Evolutionary conservation across 164 flowering plant genomes (phyloP).

Genomic region (Akebia trifoliata): DNA sequence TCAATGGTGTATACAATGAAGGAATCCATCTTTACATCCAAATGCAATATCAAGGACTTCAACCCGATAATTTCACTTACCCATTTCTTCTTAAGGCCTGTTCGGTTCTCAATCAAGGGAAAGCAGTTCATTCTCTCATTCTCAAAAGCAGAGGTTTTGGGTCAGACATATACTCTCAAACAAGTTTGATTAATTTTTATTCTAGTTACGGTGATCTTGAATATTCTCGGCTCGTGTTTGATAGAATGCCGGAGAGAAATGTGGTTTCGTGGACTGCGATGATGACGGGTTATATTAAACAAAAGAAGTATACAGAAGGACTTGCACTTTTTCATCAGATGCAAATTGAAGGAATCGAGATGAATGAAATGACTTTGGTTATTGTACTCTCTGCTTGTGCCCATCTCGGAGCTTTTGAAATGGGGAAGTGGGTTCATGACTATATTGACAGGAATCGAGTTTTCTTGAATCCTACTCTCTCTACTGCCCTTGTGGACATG

Average conservation of each 20-base stretch:
- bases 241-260: slow-evolving; percentile 22
- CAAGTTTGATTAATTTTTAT: slow-evolving; percentile 19
- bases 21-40: slow-evolving; percentile 14
- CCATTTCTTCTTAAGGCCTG: slow-evolving; percentile 21
- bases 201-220: slow-evolving; percentile 14
- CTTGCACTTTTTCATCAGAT: slow-evolving; percentile 20
- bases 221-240: slow-evolving; percentile 13
- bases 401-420: slow-evolving; percentile 23
- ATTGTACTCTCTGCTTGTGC: slow-evolving; percentile 24
- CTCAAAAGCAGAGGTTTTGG: slow-evolving; percentile 11
- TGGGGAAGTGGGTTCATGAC: slow-evolving; percentile 22
- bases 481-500: slow-evolving; percentile 29
- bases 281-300: slow-evolving; percentile 20
- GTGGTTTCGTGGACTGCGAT: too few relatives aligned
- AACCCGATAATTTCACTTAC: slow-evolving; percentile 22
- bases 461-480: slow-evolving; percentile 15
- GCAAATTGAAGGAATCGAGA: slow-evolving; percentile 17
- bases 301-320: slow-evolving; percentile 8
- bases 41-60: slow-evolving; percentile 13
- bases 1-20: not conserved
- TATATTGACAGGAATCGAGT: slow-evolving; percentile 10
- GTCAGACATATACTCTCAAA: slow-evolving; percentile 17
- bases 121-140: slow-evolving; percentile 19
- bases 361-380: slow-evolving; percentile 23
- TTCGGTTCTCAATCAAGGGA: slow-evolving; percentile 12